phyloP scores from a whole-genome alignment of 805 yeast species.

The Candida khao-thaluensis region DNA sequence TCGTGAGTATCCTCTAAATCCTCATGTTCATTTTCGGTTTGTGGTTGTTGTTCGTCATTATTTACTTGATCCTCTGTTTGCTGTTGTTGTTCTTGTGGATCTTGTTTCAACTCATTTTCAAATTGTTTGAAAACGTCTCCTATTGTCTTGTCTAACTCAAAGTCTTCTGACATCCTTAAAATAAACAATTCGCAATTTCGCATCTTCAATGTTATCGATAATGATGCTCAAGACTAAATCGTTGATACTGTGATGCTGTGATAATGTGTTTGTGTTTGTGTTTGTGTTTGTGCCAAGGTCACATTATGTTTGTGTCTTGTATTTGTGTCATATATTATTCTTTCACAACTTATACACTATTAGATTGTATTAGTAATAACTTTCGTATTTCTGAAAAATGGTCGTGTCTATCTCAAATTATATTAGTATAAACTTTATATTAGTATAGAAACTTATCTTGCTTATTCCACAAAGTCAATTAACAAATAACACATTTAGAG shows the following conservation, averaged over 20 bases:
- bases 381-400: no score
- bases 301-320: no score
- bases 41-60: background rate
- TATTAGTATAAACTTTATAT: no score
- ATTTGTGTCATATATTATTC: no score
- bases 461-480: no score
- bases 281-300: no score
- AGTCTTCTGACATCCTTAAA: slow-evolving; percentile 16
- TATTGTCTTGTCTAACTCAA: slow-evolving; percentile 34
- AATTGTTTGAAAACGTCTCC: slow-evolving; percentile 40
- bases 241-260: no score
- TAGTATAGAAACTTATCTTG: no score
- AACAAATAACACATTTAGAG: background rate
- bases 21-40: slow-evolving; percentile 1
- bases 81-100: background rate
- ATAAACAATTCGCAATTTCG: slow-evolving; percentile 11
- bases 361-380: no score
- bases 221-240: no score
- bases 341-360: no score
- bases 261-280: background rate
- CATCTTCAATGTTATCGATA: background rate
- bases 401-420: no score
- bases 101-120: slow-evolving; percentile 15
- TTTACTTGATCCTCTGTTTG: background rate
- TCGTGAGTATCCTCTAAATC: slow-evolving; percentile 5